Conservation (phyloP, 1,284 basidiomycete genomes). For the Coriolopsis trogii region DNA sequence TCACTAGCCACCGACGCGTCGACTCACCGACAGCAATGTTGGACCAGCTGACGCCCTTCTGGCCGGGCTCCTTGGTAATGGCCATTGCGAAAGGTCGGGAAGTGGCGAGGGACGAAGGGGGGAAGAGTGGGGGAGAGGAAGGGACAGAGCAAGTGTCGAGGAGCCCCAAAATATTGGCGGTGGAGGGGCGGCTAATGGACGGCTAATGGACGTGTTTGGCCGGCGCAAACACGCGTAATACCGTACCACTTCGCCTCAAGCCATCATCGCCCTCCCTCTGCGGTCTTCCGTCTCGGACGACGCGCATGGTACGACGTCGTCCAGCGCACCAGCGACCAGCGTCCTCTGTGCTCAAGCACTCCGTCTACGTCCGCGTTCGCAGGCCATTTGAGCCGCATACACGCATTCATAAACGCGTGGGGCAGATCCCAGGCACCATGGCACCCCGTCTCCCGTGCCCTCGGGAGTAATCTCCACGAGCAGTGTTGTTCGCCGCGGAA, state of each 20-base stretch:
- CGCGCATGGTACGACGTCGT: constrained; percentile 15
- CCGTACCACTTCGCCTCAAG: constrained; percentile 7
- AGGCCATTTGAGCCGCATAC: too few species aligned
- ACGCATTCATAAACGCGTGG: neutral
- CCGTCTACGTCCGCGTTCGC: neutral
- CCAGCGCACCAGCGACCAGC: neutral
- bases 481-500: too few species aligned
- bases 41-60: constrained; percentile 97
- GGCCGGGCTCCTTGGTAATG: constrained; percentile 80
- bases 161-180: constrained; percentile 25
- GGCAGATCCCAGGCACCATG: neutral
- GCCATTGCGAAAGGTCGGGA: constrained; percentile 55
- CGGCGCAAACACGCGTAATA: constrained; percentile 26
- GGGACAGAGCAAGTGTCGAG: too few species aligned
- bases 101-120: constrained; percentile 21
- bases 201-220: constrained; percentile 23
- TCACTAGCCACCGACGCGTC: constrained; percentile 26
- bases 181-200: constrained; percentile 17
- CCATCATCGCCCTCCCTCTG: constrained; percentile 2
- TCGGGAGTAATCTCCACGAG: too few species aligned
- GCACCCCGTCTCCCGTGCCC: too few species aligned
- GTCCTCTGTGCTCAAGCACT: neutral
- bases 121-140: constrained; percentile 27
- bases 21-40: constrained; percentile 95
- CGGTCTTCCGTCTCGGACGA: constrained; percentile 15